A percentile compares a stretch with the other conserved stretches of the same genome.
Conservation (phyloP, 768 basidiomycete species). For the Leccinum imitatum region DNA sequence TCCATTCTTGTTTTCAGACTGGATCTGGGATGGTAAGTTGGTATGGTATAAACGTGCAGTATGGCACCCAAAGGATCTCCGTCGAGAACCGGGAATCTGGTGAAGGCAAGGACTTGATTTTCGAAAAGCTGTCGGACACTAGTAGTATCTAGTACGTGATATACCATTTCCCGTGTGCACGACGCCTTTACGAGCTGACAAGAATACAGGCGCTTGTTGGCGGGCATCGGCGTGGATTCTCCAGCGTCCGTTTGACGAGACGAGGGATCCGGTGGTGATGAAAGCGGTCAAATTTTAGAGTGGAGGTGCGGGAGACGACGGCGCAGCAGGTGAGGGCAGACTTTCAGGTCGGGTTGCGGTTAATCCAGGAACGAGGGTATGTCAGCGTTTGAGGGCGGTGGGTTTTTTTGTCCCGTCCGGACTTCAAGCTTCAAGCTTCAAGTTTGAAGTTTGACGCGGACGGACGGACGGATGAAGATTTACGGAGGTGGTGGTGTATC, state of each 20-base stretch:
- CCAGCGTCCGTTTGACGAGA: conserved; percentile 75
- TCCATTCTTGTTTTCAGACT: no score
- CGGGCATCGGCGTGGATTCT: conserved; percentile 67
- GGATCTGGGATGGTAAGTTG: no score
- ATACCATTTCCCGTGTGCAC: conserved; percentile 27
- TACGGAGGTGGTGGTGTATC: conserved; percentile 35
- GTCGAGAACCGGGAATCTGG: no score
- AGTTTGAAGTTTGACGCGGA: no score
- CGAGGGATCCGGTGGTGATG: conserved; percentile 51
- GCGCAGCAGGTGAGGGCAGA: conserved; percentile 41
- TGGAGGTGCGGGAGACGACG: conserved; percentile 59
- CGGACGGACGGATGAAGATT: conserved; percentile 22
- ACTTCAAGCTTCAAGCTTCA: not conserved
- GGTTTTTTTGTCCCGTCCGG: conserved; percentile 30
- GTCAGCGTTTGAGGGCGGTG: conserved; percentile 51
- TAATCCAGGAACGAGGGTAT: conserved; percentile 87
- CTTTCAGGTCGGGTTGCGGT: conserved; percentile 58
- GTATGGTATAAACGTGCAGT: no score
- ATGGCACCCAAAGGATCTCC: no score
- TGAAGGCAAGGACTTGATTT: no score
- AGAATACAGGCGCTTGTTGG: conserved; percentile 48
- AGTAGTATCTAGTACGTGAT: conserved; percentile 18
- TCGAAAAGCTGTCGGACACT: conserved; percentile 33
- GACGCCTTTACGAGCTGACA: conserved; percentile 65
- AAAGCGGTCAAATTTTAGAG: conserved; percentile 81